A percentile compares a stretch with the other conserved stretches of the same genome.
These are phyloP conservation scores for Neoboletus magnificus DNA, from an alignment of 768 basidiomycete genomes.

Conservation along the genomic window DNA sequence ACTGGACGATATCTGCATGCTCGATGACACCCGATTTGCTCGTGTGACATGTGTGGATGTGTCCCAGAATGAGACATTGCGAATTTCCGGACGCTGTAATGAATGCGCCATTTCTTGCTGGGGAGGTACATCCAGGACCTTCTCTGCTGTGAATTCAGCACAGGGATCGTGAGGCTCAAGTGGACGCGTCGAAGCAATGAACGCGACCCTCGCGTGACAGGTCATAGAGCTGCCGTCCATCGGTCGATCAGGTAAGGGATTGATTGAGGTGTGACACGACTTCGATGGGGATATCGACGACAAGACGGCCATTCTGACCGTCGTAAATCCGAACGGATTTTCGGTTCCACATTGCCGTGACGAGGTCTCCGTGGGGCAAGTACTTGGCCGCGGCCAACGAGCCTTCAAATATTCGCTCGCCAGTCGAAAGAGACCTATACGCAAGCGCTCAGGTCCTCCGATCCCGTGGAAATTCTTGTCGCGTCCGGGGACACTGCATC, in stretches of 20 bases:
- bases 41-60: too few species aligned
- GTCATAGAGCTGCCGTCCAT: neutral
- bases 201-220: neutral
- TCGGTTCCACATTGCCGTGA: neutral
- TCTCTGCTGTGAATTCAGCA: neutral
- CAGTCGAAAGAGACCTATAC: neutral
- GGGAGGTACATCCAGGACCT: neutral
- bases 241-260: neutral
- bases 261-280: neutral
- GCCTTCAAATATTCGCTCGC: neutral
- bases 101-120: neutral
- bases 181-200: neutral
- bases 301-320: neutral
- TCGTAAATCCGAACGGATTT: neutral
- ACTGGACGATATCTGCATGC: neutral
- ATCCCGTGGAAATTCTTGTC: neutral
- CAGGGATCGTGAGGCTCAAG: neutral
- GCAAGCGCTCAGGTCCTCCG: neutral
- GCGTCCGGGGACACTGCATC: slow-evolving; percentile 3
- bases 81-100: neutral
- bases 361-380: neutral
- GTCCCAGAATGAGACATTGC: neutral
- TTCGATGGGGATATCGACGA: neutral
- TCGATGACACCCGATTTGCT: neutral
- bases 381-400: neutral